Evolutionary conservation across 805 yeast species (phyloP).

Genomic region (Zygosaccharomyces pseudorouxii): DNA sequence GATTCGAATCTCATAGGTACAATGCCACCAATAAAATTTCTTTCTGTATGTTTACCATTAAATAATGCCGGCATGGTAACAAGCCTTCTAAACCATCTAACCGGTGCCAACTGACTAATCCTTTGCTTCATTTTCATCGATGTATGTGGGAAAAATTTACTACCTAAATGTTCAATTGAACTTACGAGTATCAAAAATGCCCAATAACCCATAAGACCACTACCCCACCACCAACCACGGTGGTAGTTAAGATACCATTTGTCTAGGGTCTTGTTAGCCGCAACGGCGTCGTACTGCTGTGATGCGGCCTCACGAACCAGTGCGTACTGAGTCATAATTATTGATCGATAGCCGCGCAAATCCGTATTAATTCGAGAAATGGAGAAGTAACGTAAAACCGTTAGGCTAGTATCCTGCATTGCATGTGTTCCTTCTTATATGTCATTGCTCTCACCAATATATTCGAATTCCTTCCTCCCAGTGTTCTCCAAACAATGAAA

Average conservation of each 20-base stretch:
- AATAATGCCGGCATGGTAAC: slow-evolving; percentile 15
- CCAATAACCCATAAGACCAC: slow-evolving; percentile 48
- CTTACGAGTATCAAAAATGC: slow-evolving; percentile 40
- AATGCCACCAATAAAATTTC: slow-evolving; percentile 8
- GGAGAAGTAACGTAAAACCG: too few relatives aligned
- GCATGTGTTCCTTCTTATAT: too few relatives aligned
- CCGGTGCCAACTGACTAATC: slow-evolving; percentile 7
- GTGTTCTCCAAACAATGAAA: neutral
- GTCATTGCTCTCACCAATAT: too few relatives aligned
- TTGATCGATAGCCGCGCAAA: neutral
- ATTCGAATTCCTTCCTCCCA: neutral
- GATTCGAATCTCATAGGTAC: slow-evolving; percentile 20
- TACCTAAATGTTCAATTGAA: slow-evolving; percentile 40
- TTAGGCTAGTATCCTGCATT: too few relatives aligned
- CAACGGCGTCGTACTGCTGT: neutral
- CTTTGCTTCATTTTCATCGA: slow-evolving; percentile 31
- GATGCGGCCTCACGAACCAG: neutral
- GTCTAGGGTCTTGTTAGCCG: neutral
- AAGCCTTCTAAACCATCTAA: slow-evolving; percentile 13
- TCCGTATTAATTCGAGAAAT: too few relatives aligned
- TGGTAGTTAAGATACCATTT: slow-evolving; percentile 2
- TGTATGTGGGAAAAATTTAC: slow-evolving; percentile 37
- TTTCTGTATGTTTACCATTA: slow-evolving; percentile 8
- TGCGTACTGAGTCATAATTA: neutral
- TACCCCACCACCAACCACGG: slow-evolving; percentile 34